phyloP scores from a whole-genome alignment of 306 rosid species.

The apple (Malus domestica) region ASM211411v1 NC_041792.1:3395001-3395500 shows the following conservation, averaged over 20 bases:
- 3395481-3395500: constrained; percentile 82
- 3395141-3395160: neutral
- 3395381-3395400: constrained; percentile 81
- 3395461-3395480: constrained; percentile 93
- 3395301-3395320: neutral
- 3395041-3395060: neutral
- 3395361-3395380: constrained; percentile 46
- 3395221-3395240: neutral
- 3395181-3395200: neutral
- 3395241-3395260: neutral
- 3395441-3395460: constrained; percentile 78
- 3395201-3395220: neutral
- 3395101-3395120: neutral
- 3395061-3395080: neutral
- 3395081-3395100: neutral
- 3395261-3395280: neutral
- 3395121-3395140: neutral
- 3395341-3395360: neutral
- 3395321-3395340: neutral
- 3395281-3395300: neutral
- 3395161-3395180: neutral
- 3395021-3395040: too few species aligned
- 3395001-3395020: too few species aligned
- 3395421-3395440: constrained; percentile 78
- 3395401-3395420: constrained; percentile 96